These are phyloP conservation scores for Chlorencoelia australis DNA, from an alignment of 2,329 filamentous ascomycete species.

Conservation along the genomic window DNA sequence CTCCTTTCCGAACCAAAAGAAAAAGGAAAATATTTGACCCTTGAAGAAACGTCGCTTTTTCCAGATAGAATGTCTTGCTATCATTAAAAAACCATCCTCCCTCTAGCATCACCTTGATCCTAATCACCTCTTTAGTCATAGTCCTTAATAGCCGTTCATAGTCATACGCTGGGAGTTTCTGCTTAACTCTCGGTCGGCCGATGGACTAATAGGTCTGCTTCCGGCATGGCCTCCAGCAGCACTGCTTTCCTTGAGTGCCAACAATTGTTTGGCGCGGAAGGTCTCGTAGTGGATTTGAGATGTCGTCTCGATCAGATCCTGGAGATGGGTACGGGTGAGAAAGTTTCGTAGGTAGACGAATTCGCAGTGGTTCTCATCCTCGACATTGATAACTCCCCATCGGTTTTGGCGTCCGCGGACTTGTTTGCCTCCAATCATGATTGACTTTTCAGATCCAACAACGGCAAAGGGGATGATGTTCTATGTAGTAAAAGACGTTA, in stretches of 20 bases:
- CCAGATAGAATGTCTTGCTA: conserved; percentile 23
- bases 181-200: conserved; percentile 92
- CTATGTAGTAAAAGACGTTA: conserved; percentile 48
- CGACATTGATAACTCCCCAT: conserved; percentile 99
- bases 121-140: conserved; percentile 2
- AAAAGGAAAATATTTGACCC: too few relatives aligned
- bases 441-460: conserved; percentile 94
- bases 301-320: conserved; percentile 98
- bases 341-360: conserved; percentile 98
- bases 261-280: conserved; percentile 97
- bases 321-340: conserved; percentile 93
- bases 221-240: conserved; percentile 59
- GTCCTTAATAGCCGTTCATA: conserved; percentile 89
- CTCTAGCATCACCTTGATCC: conserved; percentile 4
- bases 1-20: conserved; percentile 22
- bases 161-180: conserved; percentile 94
- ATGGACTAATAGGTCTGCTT: conserved; percentile 89
- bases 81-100: conserved; percentile 18
- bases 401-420: conserved; percentile 97
- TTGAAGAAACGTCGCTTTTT: conserved; percentile 27
- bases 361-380: conserved; percentile 99
- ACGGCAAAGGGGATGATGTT: conserved; percentile 94
- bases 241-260: conserved; percentile 97
- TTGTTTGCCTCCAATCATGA: conserved; percentile 94
- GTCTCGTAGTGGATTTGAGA: conserved; percentile 99